Conservation (phyloP, 1,139 yeast genomes). For the Kodamaea anthophila region DNA sequence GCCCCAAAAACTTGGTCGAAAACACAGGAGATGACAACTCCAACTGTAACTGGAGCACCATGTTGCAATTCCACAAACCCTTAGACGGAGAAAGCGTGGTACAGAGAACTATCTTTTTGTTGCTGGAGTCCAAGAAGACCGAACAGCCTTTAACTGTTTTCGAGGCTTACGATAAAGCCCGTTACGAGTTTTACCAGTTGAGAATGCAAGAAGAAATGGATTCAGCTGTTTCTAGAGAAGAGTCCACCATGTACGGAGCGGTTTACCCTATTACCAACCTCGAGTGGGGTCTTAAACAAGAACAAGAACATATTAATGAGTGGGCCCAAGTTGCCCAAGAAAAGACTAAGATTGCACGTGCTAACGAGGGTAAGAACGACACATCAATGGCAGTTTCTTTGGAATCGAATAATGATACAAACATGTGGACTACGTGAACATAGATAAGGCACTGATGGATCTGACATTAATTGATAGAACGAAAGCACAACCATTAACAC, state of each 20-base stretch:
- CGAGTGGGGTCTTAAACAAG: conserved; percentile 64
- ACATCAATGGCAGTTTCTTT: conserved; percentile 21
- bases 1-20: conserved; percentile 85
- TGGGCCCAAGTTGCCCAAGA: conserved; percentile 73
- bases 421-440: conserved; percentile 7
- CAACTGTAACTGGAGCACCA: conserved; percentile 68
- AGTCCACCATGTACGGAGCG: conserved; percentile 80
- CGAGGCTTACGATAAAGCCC: conserved; percentile 78
- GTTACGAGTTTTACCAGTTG: conserved; percentile 80
- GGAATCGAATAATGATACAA: conserved; percentile 17
- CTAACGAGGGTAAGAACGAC: conserved; percentile 33
- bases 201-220: conserved; percentile 82
- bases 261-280: conserved; percentile 56
- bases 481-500: not conserved
- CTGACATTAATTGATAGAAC: not conserved
- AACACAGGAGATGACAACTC: conserved; percentile 48
- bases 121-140: conserved; percentile 32
- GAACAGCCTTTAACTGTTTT: conserved; percentile 35
- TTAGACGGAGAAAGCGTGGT: conserved; percentile 93
- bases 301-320: conserved; percentile 61
- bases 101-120: conserved; percentile 76
- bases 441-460: too few species aligned
- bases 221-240: conserved; percentile 72
- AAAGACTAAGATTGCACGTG: conserved; percentile 44
- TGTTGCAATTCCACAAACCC: conserved; percentile 66